Evolutionary conservation across 192 early-diverging fungal genomes (phyloP).

Genomic region (Podila verticillata): DNA sequence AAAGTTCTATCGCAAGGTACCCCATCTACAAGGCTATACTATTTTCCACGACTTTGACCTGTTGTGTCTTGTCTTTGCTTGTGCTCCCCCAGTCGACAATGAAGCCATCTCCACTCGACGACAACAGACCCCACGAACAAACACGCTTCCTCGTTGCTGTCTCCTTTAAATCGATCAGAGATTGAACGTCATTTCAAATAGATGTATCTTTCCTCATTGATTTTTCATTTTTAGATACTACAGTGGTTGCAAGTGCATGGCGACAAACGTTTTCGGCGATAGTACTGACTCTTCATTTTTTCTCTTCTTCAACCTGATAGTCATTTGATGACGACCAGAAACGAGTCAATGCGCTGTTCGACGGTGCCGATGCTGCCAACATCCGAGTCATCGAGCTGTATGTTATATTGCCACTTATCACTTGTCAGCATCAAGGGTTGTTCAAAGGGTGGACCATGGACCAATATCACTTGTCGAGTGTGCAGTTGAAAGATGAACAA

Average conservation of each 20-base stretch:
- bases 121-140: too few species aligned
- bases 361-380: slow-evolving; percentile 70
- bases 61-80: background rate
- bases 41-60: too few species aligned
- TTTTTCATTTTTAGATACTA: too few species aligned
- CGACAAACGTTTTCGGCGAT: background rate
- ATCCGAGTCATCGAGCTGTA: slow-evolving; percentile 80
- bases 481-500: slow-evolving; percentile 1
- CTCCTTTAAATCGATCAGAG: too few species aligned
- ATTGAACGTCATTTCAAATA: too few species aligned
- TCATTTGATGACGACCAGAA: slow-evolving; percentile 75
- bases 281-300: background rate
- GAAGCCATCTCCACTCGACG: too few species aligned
- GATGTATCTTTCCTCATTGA: too few species aligned
- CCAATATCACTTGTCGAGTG: background rate
- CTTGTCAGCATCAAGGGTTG: background rate
- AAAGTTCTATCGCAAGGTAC: slow-evolving; percentile 71
- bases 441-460: background rate
- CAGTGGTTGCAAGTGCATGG: too few species aligned
- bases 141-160: too few species aligned
- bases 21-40: background rate
- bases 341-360: slow-evolving; percentile 81
- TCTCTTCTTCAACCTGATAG: slow-evolving; percentile 17
- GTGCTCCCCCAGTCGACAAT: background rate
- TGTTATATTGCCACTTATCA: slow-evolving; percentile 2